These are phyloP conservation scores for Ajuga chamaepitys DNA, from an alignment of 257 asterid genomes.

Conservation along the genomic window DNA sequence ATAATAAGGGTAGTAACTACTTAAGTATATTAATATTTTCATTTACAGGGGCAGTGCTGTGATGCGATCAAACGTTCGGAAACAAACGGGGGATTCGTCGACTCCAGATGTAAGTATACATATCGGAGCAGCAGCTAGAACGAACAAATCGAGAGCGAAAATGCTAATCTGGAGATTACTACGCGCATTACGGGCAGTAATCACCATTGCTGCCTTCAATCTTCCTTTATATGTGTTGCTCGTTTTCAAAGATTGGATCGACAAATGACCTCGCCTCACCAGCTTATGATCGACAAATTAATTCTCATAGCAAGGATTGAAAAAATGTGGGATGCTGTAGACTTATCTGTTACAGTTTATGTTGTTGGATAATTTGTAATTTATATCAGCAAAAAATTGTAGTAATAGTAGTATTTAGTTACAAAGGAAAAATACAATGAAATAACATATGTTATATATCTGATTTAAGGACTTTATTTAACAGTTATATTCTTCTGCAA, in stretches of 20 bases:
- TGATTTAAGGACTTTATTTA: too few species aligned
- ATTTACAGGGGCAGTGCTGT: conserved; percentile 70
- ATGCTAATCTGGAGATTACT: conserved; percentile 56
- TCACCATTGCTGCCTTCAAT: conserved; percentile 62
- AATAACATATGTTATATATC: too few species aligned
- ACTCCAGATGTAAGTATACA: conserved; percentile 42
- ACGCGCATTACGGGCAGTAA: conserved; percentile 38
- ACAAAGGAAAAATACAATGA: too few species aligned
- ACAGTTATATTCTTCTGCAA: too few species aligned
- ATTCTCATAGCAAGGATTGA: too few species aligned
- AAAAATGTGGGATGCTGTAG: too few species aligned
- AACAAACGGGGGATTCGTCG: conserved; percentile 32
- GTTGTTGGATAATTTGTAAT: too few species aligned
- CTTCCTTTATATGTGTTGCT: conserved; percentile 74
- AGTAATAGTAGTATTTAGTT: too few species aligned
- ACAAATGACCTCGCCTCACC: too few species aligned
- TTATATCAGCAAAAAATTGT: too few species aligned
- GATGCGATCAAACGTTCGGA: conserved; percentile 59
- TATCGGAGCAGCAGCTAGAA: conserved; percentile 33
- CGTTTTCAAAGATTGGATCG: conserved; percentile 91
- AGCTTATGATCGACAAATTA: not conserved
- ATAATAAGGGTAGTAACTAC: too few species aligned
- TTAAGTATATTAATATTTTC: not conserved
- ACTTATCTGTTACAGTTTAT: too few species aligned
- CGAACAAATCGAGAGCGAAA: conserved; percentile 39